A percentile compares a stretch with the other conserved stretches of the same genome.
phyloP scores from a whole-genome alignment of 2,329 filamentous ascomycete species.

The Trematosphaeria pertusa region DNA sequence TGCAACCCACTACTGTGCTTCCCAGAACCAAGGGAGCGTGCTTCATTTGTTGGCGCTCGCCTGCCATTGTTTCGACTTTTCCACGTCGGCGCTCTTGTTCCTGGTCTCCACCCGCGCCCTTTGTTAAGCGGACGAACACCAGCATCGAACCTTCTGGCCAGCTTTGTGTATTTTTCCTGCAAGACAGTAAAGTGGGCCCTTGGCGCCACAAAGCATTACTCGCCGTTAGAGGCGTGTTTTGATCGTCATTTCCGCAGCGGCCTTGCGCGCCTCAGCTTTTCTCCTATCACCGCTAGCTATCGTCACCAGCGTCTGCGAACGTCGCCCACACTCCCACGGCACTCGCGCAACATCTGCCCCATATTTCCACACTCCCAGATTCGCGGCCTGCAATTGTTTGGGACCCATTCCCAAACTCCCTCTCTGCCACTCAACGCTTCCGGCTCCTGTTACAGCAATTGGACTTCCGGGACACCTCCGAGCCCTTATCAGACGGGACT shows the following conservation, averaged over 20 bases:
- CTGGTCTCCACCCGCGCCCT: constrained; percentile 27
- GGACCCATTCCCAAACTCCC: no score
- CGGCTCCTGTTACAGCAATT: no score
- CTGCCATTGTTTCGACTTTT: no score
- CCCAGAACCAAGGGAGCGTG: constrained; percentile 7
- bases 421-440: no score
- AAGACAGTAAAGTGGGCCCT: constrained; percentile 19
- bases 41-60: constrained; percentile 16
- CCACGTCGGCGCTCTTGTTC: constrained; percentile 19
- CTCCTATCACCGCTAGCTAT: constrained; percentile 4
- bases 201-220: constrained; percentile 18
- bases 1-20: no score
- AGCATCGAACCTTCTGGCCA: constrained; percentile 43
- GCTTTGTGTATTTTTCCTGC: constrained; percentile 17
- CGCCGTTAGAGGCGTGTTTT: constrained; percentile 6
- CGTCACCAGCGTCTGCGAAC: not conserved
- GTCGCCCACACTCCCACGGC: no score
- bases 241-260: constrained; percentile 9
- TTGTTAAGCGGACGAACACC: constrained; percentile 34
- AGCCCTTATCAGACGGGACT: no score
- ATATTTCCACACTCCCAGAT: no score
- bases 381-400: no score
- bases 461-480: no score
- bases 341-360: no score
- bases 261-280: constrained; percentile 5